Conservation (phyloP, 2,329 filamentous ascomycete genomes). For the Sporothrix pseudoabietina region DNA sequence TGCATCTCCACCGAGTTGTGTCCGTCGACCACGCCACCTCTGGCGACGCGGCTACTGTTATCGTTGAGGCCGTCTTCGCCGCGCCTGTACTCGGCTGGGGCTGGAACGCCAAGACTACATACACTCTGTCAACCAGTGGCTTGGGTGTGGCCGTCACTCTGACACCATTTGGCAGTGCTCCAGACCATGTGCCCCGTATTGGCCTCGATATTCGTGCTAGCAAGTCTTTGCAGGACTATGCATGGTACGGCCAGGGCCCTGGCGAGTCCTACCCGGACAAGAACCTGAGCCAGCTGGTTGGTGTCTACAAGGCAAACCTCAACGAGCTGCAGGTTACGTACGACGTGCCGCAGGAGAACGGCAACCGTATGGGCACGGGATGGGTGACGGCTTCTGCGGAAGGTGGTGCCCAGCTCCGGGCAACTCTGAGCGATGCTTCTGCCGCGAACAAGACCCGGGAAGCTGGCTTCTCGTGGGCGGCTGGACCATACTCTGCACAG, state of each 20-base stretch:
- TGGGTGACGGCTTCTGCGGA: conserved; percentile 49
- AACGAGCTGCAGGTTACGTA: conserved; percentile 59
- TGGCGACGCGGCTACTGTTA: conserved; percentile 42
- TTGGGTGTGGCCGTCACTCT: conserved; percentile 51
- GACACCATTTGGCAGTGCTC: conserved; percentile 52
- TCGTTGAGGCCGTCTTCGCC: conserved; percentile 53
- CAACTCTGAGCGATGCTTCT: neutral
- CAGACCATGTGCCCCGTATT: conserved; percentile 61
- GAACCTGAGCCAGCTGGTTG: conserved; percentile 55
- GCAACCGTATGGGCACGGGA: conserved; percentile 62
- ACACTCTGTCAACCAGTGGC: conserved; percentile 48
- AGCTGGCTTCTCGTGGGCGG: conserved; percentile 56
- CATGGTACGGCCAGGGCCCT: conserved; percentile 65
- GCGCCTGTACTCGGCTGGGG: conserved; percentile 66
- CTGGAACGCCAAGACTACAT: conserved; percentile 44
- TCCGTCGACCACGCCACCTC: conserved; percentile 5
- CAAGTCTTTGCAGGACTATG: conserved; percentile 49
- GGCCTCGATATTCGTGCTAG: conserved; percentile 60
- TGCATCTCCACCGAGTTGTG: conserved; percentile 47
- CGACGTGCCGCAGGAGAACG: conserved; percentile 69
- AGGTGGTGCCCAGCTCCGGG: neutral
- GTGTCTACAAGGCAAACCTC: conserved; percentile 50
- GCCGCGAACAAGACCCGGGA: neutral
- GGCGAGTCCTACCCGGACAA: conserved; percentile 68
- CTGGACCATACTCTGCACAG: conserved; percentile 54